Percentiles rank a stretch among this genome's conserved stretches.
Conservation (phyloP, 176 grass and related monocot species). For the Paspalum notatum region DNA sequence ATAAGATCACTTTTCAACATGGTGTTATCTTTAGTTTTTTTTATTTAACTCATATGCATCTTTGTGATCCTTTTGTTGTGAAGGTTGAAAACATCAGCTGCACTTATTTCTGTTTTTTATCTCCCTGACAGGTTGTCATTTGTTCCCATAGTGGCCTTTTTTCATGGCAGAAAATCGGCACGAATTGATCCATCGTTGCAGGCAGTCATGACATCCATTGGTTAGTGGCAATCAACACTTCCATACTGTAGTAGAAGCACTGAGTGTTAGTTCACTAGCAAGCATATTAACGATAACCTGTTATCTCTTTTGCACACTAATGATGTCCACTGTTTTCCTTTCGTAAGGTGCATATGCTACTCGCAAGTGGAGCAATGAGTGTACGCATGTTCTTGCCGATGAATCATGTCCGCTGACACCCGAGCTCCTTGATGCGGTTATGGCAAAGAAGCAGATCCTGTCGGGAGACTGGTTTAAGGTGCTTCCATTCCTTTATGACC, state of each 20-base stretch:
- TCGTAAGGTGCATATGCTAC: conserved; percentile 67
- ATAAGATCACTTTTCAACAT: conserved; percentile 22
- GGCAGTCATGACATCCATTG: conserved; percentile 71
- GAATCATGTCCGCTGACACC: conserved; percentile 68
- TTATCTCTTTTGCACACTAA: conserved; percentile 24
- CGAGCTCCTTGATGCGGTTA: conserved; percentile 81
- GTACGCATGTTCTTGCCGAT: conserved; percentile 85
- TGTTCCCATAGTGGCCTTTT: conserved; percentile 65
- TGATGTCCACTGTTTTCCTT: background rate
- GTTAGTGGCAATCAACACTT: conserved; percentile 55
- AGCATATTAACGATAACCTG: conserved; percentile 7
- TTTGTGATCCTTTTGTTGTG: background rate
- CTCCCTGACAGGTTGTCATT: conserved; percentile 68
- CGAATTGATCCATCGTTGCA: conserved; percentile 63
- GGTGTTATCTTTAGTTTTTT: background rate
- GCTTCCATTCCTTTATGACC: conserved; percentile 12
- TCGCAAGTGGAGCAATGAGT: conserved; percentile 79
- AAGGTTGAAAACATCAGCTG: conserved; percentile 1
- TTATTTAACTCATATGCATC: conserved; percentile 6
- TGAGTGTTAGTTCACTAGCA: background rate
- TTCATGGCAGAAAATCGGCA: conserved; percentile 53
- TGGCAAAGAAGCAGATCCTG: conserved; percentile 72
- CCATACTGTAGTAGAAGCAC: conserved; percentile 24
- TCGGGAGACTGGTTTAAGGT: conserved; percentile 84
- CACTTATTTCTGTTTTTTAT: conserved; percentile 30